Base-by-base conservation (phyloP, 139 green algal species). In the Picochlorum costavermella region DNA sequence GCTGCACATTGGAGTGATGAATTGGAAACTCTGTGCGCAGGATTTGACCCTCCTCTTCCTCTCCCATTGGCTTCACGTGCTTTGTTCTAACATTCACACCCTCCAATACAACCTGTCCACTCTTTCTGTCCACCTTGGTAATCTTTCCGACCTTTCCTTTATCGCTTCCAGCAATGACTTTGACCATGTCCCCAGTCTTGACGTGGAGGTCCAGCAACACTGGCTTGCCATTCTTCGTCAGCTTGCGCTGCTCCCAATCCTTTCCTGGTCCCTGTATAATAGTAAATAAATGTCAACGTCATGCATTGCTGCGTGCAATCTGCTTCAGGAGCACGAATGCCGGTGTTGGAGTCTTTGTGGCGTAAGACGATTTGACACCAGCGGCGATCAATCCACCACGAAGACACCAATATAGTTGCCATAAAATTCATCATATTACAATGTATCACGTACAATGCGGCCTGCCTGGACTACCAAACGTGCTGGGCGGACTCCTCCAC, bases 1-100 rank as follows among this genome's bases (percentile, higher is more conserved):
- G 84, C 81, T 93, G 92, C 28, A 97, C 94, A 69, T 99, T 99
- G 48, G 83, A 95, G 74, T 95, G 87, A 75, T 97, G 86, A 33
- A 99, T 85, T 11, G 92, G 89, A 29, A 80, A 87, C 81, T 97
- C 91, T 51, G 74, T 70, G 64, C 87, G 76, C 64, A 90, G 74
- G 17, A 95, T 92, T 62, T 90, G 74, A 12, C 92, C 84, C 81
- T 97, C 91, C 70, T 95, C 74, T 23, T 56, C 61, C 51, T 75
- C 74, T 43, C 17, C 17, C 16, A 20, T 28, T 8, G 87, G 86
- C 75, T 89, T 86, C 1, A 92, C 63, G 73, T 95, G 80, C 82
- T 93, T 95, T 46, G 82, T 87, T 60, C 88, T 93, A 37, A 96
- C 79, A 82, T 99, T 99, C 23, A 92, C 81, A 58, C 90, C 94